These are phyloP conservation scores for Periconia sp. DNA, from an alignment of 2,329 filamentous ascomycete species.

Conservation along the genomic window DNA sequence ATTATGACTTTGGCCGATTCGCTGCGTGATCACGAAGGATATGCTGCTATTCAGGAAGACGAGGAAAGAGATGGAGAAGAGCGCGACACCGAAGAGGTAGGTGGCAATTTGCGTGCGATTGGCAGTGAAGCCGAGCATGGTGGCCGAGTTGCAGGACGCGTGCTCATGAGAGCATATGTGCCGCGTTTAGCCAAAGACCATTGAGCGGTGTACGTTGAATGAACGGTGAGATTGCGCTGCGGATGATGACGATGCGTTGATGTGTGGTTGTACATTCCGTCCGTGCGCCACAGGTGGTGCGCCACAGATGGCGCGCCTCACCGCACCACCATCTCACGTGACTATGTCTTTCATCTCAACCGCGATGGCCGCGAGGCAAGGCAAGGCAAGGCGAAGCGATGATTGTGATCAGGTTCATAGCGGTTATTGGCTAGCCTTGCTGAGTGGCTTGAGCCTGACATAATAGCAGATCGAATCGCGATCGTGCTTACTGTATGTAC, in stretches of 20 bases:
- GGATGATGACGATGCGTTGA: slow-evolving; percentile 3
- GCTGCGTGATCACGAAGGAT: slow-evolving; percentile 83
- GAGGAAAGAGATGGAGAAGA: slow-evolving; percentile 88
- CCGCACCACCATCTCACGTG: slow-evolving; percentile 1
- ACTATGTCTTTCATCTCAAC: too few species aligned
- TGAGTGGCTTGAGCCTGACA: too few species aligned
- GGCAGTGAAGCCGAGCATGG: slow-evolving; percentile 60
- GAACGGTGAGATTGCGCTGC: not conserved
- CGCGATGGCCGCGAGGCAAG: too few species aligned
- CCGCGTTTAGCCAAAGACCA: slow-evolving; percentile 11
- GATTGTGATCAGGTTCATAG: too few species aligned
- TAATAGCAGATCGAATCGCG: too few species aligned
- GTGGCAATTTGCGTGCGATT: slow-evolving; percentile 64
- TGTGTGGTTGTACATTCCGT: not conserved
- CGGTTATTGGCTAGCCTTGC: too few species aligned
- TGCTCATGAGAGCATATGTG: slow-evolving; percentile 1
- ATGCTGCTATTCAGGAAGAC: slow-evolving; percentile 87
- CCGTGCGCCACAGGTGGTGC: too few species aligned
- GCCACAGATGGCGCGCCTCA: too few species aligned
- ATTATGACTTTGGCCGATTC: slow-evolving; percentile 73
- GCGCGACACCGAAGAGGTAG: slow-evolving; percentile 80
- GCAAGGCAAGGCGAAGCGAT: too few species aligned
- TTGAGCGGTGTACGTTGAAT: slow-evolving; percentile 6
- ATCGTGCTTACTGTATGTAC: too few species aligned
- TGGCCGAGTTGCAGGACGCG: not conserved